Evolutionary conservation across 345 rosid genomes (phyloP).

Genomic region (Arabidopsis suecica): DNA sequence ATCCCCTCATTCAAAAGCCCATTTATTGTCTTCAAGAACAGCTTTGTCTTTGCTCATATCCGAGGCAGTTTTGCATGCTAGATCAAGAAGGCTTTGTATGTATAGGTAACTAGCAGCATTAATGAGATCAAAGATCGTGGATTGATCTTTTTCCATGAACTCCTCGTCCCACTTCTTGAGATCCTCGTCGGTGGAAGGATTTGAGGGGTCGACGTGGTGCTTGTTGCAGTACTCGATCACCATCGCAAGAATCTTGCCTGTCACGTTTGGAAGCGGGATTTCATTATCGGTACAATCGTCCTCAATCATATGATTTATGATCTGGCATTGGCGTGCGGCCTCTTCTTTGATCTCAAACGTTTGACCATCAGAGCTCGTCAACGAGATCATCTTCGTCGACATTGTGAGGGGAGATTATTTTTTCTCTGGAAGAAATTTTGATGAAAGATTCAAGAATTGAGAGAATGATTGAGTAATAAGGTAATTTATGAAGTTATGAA

Average conservation of each 20-base stretch:
- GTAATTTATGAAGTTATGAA: not conserved
- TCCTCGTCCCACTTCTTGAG: not conserved
- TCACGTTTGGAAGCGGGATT: not conserved
- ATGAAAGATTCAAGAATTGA: not conserved
- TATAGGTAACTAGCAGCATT: not conserved
- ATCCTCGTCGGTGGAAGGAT: not conserved
- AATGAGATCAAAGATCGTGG: not conserved
- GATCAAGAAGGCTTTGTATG: not conserved
- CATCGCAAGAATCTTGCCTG: not conserved
- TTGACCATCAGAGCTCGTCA: not conserved
- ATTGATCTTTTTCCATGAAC: not conserved
- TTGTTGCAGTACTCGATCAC: not conserved
- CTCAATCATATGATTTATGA: not conserved
- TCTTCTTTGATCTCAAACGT: not conserved
- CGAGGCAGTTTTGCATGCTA: not conserved
- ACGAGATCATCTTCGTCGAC: not conserved
- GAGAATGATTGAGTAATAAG: not conserved
- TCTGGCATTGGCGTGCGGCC: not conserved
- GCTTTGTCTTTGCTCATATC: not conserved
- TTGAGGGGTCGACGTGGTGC: not conserved
- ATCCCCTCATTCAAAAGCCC: conserved; percentile 7
- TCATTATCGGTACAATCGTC: not conserved
- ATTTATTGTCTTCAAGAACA: not conserved
- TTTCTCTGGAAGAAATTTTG: conserved; percentile 4
- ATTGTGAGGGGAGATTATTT: not conserved